Base-by-base conservation (phyloP, 2,329 filamentous ascomycete genomes). In the Stachybotrys echinatus region DNA sequence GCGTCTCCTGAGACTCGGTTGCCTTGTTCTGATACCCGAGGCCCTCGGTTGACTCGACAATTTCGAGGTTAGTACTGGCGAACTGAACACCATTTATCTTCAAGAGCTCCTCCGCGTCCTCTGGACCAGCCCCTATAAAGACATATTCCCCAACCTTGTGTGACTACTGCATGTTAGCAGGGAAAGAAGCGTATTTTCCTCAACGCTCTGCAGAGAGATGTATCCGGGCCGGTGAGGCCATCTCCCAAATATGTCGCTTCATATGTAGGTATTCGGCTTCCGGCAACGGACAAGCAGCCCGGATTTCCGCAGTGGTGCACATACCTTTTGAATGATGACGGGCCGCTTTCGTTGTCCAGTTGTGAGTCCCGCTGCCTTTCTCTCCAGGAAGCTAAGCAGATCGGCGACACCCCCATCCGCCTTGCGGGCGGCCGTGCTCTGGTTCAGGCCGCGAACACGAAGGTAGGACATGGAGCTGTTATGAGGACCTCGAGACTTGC, bases 321-420 rank as follows among this genome's bases (percentile, higher is more conserved):
- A 82, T 88, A 91, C 88, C 84, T 89, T 89, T 72, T 82, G 84
- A 55, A 92, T 84, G 64, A 77, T 83, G 59, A 88, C 74, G 57
- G 74, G 72, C 61, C 78, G 74, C 61, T 71, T 62, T 63, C 61
- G 58, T 63, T 61, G 58, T 44, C 52, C 59, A 52, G 62, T 60
- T 31, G 74, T 74, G 52, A 72, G 72, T 55, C 75, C 70, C 49
- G 77, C 76, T 44, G 86, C 79, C 66, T 89, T 89, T 60, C 84
- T 81, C 69, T 90, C 85, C 54, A 91, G 69, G 63, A 89, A 90
- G 47, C 74, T 73, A 48, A 90, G 66, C 23, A 90, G 73, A 52
- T 81, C 79, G 52, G 77, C 76, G 22, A 87, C 63, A 19, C 87
- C 87, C 45, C 86, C 84, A 49, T 87, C 87, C 23, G 77, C 64